Base-by-base conservation (phyloP, 2,329 filamentous ascomycete genomes). In the Alternaria brassicae region DNA sequence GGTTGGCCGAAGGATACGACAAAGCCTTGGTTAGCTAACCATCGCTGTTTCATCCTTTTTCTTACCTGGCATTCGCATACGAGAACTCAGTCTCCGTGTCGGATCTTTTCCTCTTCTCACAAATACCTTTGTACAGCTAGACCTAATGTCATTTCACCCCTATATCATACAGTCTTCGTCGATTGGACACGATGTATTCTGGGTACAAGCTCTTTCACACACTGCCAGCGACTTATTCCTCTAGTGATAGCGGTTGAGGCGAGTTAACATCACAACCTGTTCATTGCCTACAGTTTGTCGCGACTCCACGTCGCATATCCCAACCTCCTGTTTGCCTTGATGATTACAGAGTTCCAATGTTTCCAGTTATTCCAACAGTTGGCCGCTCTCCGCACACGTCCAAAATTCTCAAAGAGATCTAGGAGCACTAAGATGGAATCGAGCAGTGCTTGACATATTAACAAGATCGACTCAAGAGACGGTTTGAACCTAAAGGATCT, bases 371-470 rank as follows among this genome's bases (percentile, higher is more conserved):
- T 36, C 32, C 0, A 36, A 36, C 15, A n/a, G 32, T 0, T 6
- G 8, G 0, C 3, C 15, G n/a, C 32, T 36, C 15, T 8, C 32
- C n/a, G 15, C 0, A 7, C 6, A n/a, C 6, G 6, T n/a, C 15
- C 32, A 15, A 0, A 0, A 0, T 0, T 13, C 15, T n/a, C 32
- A 36, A 0, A 17, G 15, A n/a, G 15, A 17, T 36, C 8, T 8
- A 36, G 1, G 7, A n/a, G 0, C 3, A n/a, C 2, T 36, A n/a
- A 4, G 6, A 36, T 36, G 32, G 15, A n/a, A 36, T 36, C 1
- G 32, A n/a, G 15, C 15, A 36, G 32, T 36, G 32, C 32, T 36
- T 13, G 32, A 36, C 15, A 4, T 36, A 36, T 34, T 4, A 36
- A 34, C 13, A 0, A 2, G 15, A n/a, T 7, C 15, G 32, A n/a